Evolutionary conservation across 2,329 filamentous ascomycete genomes (phyloP).

Genomic region (Leptographium galeiforme): DNA sequence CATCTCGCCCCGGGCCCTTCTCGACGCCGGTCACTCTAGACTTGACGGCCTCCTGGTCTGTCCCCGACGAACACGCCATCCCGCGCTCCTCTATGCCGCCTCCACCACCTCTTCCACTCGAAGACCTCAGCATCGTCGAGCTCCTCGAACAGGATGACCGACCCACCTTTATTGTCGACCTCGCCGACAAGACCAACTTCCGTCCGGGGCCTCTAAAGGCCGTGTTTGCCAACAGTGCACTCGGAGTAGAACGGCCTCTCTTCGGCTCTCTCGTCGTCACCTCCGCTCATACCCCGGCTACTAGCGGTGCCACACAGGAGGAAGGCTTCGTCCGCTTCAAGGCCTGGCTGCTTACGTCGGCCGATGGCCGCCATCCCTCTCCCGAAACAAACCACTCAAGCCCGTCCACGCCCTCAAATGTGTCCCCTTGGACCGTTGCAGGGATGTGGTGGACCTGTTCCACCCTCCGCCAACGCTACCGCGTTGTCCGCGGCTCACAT

Average conservation of each 20-base stretch:
- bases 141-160: slow-evolving; percentile 64
- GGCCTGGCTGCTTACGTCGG: slow-evolving; percentile 49
- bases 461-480: slow-evolving; percentile 53
- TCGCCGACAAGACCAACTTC: slow-evolving; percentile 43
- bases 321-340: slow-evolving; percentile 51
- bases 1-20: neutral
- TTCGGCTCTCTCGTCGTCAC: slow-evolving; percentile 39
- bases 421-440: slow-evolving; percentile 42
- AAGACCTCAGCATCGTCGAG: slow-evolving; percentile 55
- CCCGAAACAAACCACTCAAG: slow-evolving; percentile 20
- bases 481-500: slow-evolving; percentile 49
- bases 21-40: neutral
- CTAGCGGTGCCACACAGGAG: neutral
- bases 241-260: slow-evolving; percentile 43
- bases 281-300: neutral
- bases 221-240: slow-evolving; percentile 54
- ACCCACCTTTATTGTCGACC: slow-evolving; percentile 63
- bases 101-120: slow-evolving; percentile 42
- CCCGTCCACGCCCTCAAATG: neutral
- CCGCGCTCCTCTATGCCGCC: slow-evolving; percentile 18
- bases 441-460: slow-evolving; percentile 57
- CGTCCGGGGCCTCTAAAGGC: slow-evolving; percentile 42
- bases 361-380: slow-evolving; percentile 35
- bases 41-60: neutral
- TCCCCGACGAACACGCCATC: slow-evolving; percentile 17